A percentile compares a stretch with the other conserved stretches of the same genome.
These are phyloP conservation scores for Cymbopogon flexuosus DNA, from an alignment of 202 grass and related monocot species.

Conservation along the genomic window DNA sequence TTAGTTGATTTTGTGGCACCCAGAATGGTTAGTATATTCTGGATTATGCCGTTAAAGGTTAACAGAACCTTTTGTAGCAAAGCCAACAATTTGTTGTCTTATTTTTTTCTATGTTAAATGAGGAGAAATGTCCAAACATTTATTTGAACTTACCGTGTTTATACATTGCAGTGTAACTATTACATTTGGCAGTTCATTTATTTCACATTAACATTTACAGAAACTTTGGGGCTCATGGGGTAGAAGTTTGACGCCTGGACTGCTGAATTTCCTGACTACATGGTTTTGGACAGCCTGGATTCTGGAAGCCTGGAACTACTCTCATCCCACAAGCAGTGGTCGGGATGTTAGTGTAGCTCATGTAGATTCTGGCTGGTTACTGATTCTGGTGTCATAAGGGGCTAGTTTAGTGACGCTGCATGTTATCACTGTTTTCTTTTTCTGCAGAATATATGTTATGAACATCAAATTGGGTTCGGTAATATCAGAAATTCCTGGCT, in stretches of 20 bases:
- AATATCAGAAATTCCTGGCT: not conserved
- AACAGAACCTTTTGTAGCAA: not conserved
- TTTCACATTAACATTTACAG: constrained; percentile 8
- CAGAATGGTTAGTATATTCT: not conserved
- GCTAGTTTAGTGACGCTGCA: not conserved
- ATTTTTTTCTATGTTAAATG: not conserved
- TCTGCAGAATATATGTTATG: not conserved
- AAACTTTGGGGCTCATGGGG: not conserved
- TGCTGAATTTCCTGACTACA: not conserved
- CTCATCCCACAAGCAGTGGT: not conserved
- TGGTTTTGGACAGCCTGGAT: not conserved
- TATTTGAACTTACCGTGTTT: not conserved
- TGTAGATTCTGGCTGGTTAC: not conserved
- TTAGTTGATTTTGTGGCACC: not conserved
- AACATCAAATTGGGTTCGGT: not conserved
- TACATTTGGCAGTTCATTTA: not conserved
- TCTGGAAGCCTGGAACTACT: not conserved
- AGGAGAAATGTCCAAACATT: not conserved
- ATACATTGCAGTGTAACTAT: not conserved
- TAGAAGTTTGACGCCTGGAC: not conserved
- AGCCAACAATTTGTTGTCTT: not conserved
- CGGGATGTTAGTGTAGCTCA: not conserved
- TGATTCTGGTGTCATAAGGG: not conserved
- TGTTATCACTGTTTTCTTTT: not conserved
- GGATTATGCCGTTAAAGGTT: not conserved